phyloP scores from a whole-genome alignment of 257 asterid species.

The Nemophila menziesii region DNA sequence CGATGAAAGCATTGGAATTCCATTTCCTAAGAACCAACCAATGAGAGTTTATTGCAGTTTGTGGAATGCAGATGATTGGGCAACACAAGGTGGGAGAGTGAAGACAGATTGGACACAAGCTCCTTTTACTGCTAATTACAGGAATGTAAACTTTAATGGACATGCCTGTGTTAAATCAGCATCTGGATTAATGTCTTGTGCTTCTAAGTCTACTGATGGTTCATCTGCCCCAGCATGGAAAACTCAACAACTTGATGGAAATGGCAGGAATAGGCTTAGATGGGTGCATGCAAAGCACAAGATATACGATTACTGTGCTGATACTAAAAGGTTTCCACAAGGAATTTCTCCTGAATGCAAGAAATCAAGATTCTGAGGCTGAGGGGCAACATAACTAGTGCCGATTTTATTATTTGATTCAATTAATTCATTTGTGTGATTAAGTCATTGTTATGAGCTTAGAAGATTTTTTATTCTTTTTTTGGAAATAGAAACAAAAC shows the following conservation, averaged over 20 bases:
- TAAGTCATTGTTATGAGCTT: too few species aligned
- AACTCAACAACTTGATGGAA: constrained; percentile 16
- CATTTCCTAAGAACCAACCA: neutral
- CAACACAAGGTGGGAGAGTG: neutral
- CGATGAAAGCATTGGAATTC: constrained; percentile 7
- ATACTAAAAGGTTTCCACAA: constrained; percentile 14
- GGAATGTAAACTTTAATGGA: constrained; percentile 9
- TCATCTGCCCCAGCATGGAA: constrained; percentile 8
- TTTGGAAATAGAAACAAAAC: neutral
- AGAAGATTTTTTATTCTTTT: neutral
- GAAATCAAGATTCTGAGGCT: constrained; percentile 10
- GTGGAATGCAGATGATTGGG: neutral
- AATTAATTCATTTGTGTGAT: neutral
- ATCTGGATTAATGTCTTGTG: neutral
- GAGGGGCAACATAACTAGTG: neutral
- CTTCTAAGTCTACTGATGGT: neutral
- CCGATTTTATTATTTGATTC: neutral
- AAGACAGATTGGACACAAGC: neutral
- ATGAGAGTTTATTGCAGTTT: neutral
- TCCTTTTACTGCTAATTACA: neutral
- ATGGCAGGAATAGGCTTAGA: constrained; percentile 13
- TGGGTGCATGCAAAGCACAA: constrained; percentile 14
- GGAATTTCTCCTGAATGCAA: constrained; percentile 13
- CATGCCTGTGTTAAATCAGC: constrained; percentile 1
- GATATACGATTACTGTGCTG: constrained; percentile 19